Base-by-base conservation (phyloP, 108 stramenopile genomes). In the Epithemia pelagica region DNA sequence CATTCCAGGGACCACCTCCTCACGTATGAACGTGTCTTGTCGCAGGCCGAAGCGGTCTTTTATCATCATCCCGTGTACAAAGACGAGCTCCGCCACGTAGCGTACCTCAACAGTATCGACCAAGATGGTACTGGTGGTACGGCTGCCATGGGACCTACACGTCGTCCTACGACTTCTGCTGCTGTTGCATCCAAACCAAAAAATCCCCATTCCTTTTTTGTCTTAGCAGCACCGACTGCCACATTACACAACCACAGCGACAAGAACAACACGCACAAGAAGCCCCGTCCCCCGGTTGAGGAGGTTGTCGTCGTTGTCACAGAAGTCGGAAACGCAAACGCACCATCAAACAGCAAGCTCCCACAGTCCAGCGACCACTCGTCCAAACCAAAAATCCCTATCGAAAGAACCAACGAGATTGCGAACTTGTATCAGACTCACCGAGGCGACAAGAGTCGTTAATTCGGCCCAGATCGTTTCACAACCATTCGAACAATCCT, bases 11-110 rank as follows among this genome's bases (percentile, higher is more conserved):
- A n/a, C n/a, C n/a, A n/a, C n/a, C 74, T 71, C 28, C 53, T 65
- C n/a, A 76, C 74, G 25, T 91, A 91, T 61, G 86, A 91, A 61
- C 73, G 79, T 29, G 71, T 78, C 2, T 67, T 89, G 26, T 76
- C 81, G 0, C 85, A 91, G 68, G 81, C 84, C 54, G 90, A 91
- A 73, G 79, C 87, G 0, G 78, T 95, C n/a, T 95, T 95, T 72
- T 95, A 86, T 65, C 82, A 90, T 73, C 93, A 95, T 65, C 65
- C 75, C 1, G 88, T 88, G 23, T 22, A 65, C 2, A 63, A 76
- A 28, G 28, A 22, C 21, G 23, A 23, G 1, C 46, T 37, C 27
- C 65, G 25, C 1, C 5, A 46, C 5, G 65, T 66, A 24, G 22
- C 24, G 10, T 66, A 60, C 23, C 59, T 68, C 28, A 64, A 65